Evolutionary conservation across 2,329 filamentous ascomycete species (phyloP).

Genomic region (Aspergillus latus): DNA sequence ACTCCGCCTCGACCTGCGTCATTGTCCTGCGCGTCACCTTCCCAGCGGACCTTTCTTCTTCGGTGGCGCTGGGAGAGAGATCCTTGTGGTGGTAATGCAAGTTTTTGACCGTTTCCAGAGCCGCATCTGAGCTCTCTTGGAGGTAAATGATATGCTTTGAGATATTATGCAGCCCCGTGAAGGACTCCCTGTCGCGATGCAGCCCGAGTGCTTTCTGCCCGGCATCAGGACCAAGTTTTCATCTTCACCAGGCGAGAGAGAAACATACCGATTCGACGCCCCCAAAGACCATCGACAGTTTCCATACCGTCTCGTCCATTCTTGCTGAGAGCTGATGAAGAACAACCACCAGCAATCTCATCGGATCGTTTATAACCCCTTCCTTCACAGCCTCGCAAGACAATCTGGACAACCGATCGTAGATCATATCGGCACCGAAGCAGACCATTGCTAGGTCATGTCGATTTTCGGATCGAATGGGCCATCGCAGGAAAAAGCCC

Average conservation of each 20-base stretch:
- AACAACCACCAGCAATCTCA: neutral
- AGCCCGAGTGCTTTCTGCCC: neutral
- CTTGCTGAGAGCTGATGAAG: neutral
- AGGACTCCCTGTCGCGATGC: neutral
- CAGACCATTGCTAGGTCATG: neutral
- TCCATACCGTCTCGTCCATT: neutral
- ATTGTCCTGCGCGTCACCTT: neutral
- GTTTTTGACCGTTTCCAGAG: neutral
- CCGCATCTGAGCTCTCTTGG: conserved; percentile 2
- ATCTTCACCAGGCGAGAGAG: neutral
- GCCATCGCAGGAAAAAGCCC: neutral
- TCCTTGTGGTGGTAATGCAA: neutral
- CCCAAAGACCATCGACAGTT: neutral
- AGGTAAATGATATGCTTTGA: conserved; percentile 3
- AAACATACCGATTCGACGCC: neutral
- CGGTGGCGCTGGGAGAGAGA: neutral
- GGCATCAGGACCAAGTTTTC: neutral
- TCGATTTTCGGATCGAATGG: neutral
- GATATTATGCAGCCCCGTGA: conserved; percentile 2
- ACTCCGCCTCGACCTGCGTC: neutral
- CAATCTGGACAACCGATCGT: neutral
- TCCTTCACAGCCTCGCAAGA: neutral
- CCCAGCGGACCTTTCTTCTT: neutral
- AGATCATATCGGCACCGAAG: neutral
- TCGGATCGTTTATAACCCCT: neutral